Conservation (phyloP, 257 asterid genomes). For the Capsicum chinense region DNA sequence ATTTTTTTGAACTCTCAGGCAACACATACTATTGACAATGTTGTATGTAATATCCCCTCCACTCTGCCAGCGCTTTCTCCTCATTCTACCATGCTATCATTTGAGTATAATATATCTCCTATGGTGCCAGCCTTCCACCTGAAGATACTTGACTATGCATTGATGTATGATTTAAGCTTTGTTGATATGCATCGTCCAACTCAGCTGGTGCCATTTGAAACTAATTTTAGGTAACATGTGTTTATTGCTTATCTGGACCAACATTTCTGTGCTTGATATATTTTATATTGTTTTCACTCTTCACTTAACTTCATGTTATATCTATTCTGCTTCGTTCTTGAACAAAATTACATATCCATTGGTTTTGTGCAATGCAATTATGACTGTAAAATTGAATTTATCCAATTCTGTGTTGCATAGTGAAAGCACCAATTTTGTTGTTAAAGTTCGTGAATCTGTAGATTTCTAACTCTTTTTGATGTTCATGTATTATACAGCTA, state of each 20-base stretch:
- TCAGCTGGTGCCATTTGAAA: conserved; percentile 21
- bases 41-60: not conserved
- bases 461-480: conserved; percentile 10
- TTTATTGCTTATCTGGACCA: not conserved
- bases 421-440: not conserved
- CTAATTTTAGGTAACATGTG: conserved; percentile 32
- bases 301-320: no score
- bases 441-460: not conserved
- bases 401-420: not conserved
- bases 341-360: no score
- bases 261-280: not conserved
- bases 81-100: not conserved
- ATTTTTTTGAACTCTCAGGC: not conserved
- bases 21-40: not conserved
- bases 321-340: no score
- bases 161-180: no score
- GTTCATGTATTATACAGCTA: not conserved
- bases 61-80: not conserved
- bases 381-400: not conserved
- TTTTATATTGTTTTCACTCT: not conserved
- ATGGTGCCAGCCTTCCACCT: not conserved
- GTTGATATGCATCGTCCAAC: not conserved
- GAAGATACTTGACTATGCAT: no score
- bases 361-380: no score
- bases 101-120: not conserved